Evolutionary conservation across 371 early-diverging fungal genomes (phyloP).

Genomic region (Batrachochytrium dendrobatidis): DNA sequence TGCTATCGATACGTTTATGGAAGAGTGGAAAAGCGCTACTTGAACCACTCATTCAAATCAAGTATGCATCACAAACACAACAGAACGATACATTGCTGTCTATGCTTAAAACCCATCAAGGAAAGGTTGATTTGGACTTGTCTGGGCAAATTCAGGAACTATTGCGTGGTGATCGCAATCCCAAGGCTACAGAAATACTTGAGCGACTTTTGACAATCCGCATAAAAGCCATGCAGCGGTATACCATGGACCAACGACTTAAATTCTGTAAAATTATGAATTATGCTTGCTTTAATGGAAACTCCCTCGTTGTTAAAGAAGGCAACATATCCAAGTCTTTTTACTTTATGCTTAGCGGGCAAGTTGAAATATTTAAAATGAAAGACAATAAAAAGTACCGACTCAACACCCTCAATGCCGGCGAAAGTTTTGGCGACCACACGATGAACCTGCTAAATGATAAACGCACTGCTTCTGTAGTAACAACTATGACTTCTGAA

Average conservation of each 20-base stretch:
- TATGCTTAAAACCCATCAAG: conserved; percentile 11
- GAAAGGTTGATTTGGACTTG: conserved; percentile 12
- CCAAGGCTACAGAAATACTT: conserved; percentile 6
- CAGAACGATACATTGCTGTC: not conserved
- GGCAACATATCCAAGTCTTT: conserved; percentile 16
- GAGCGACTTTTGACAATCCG: conserved; percentile 11
- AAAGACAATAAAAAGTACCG: conserved; percentile 8
- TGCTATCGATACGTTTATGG: too few relatives aligned
- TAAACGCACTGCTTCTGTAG: conserved; percentile 13
- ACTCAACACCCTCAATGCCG: conserved; percentile 19
- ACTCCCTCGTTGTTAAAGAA: conserved; percentile 18
- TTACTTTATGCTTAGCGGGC: conserved; percentile 27
- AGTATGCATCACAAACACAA: not conserved
- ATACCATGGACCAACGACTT: conserved; percentile 13
- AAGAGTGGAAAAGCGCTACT: too few relatives aligned
- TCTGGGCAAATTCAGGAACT: conserved; percentile 14
- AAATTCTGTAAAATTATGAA: conserved; percentile 5
- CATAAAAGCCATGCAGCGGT: conserved; percentile 9
- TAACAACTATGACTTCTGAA: conserved; percentile 8
- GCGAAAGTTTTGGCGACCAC: conserved; percentile 18
- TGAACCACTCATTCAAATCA: not conserved
- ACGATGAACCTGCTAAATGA: conserved; percentile 3
- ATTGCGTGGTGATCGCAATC: conserved; percentile 2
- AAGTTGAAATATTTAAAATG: conserved; percentile 17
- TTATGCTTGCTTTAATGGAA: not conserved